Percentiles rank a stretch among this genome's conserved stretches.
These are phyloP conservation scores for Rhipidocladum racemiflorum DNA, from an alignment of 176 grass and related monocot species.

Conservation along the genomic window DNA sequence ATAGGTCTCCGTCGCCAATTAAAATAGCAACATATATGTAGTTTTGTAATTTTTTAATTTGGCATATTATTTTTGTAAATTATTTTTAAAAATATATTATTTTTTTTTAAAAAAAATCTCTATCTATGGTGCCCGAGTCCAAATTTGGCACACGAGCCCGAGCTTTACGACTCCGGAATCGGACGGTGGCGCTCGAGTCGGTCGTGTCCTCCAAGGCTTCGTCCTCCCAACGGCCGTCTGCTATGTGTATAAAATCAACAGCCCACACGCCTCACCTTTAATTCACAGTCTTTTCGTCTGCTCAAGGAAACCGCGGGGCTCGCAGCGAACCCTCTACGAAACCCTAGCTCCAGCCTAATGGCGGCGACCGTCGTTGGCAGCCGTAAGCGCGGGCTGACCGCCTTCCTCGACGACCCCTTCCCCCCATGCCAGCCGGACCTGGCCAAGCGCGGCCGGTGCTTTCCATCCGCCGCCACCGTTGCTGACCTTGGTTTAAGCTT, in stretches of 20 bases:
- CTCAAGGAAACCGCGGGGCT: neutral
- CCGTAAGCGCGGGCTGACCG: constrained; percentile 27
- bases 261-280: neutral
- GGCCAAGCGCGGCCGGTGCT: constrained; percentile 36
- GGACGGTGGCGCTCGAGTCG: constrained; percentile 7
- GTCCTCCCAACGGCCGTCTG: neutral
- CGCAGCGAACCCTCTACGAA: neutral
- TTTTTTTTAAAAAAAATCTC: no score
- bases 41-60: no score
- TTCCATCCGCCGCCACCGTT: neutral
- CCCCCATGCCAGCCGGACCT: neutral
- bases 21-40: no score
- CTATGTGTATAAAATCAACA: neutral
- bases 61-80: no score
- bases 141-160: neutral
- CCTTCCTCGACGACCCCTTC: constrained; percentile 6
- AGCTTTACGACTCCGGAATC: neutral
- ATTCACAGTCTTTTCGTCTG: neutral
- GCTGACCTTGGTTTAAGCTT: constrained; percentile 29
- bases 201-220: constrained; percentile 29
- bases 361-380: neutral
- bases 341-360: neutral
- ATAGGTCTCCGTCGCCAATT: no score
- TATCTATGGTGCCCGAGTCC: neutral
- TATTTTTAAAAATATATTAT: no score